phyloP scores from a whole-genome alignment of 805 yeast genomes.

The Monosporozyma aerobia region DNA sequence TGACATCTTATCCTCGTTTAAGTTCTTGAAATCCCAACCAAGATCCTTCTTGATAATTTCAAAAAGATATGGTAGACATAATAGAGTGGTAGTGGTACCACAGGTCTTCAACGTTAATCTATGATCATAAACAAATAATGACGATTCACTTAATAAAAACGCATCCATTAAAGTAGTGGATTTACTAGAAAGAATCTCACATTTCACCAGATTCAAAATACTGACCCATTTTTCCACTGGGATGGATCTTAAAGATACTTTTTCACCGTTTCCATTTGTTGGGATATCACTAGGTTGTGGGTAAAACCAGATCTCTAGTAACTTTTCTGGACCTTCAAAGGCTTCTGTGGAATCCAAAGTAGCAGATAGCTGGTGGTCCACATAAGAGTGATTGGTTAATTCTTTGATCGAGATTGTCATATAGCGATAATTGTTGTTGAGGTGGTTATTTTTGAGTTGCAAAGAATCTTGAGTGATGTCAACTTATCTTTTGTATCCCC shows the following conservation, averaged over 20 bases:
- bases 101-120: slow-evolving; percentile 86
- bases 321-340: slow-evolving; percentile 95
- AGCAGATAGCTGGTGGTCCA: slow-evolving; percentile 73
- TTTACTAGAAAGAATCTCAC: slow-evolving; percentile 78
- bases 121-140: slow-evolving; percentile 81
- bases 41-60: slow-evolving; percentile 38
- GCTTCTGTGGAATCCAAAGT: slow-evolving; percentile 82
- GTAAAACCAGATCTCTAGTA: slow-evolving; percentile 83
- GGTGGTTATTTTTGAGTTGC: neutral
- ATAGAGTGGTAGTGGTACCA: slow-evolving; percentile 87
- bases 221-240: slow-evolving; percentile 60
- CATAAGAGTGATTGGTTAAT: slow-evolving; percentile 38
- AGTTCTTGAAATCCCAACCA: slow-evolving; percentile 31
- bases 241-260: slow-evolving; percentile 48
- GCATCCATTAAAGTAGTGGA: slow-evolving; percentile 64
- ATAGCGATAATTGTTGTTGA: neutral
- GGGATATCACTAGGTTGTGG: slow-evolving; percentile 33
- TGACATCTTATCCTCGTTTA: slow-evolving; percentile 14
- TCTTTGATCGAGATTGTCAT: slow-evolving; percentile 31
- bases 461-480: neutral
- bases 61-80: slow-evolving; percentile 61
- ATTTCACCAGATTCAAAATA: slow-evolving; percentile 71
- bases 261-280: slow-evolving; percentile 24
- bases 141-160: slow-evolving; percentile 78
- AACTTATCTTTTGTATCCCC: neutral